Base-by-base conservation (phyloP, 805 yeast genomes). In the Ogataea nitratoaversa region DNA sequence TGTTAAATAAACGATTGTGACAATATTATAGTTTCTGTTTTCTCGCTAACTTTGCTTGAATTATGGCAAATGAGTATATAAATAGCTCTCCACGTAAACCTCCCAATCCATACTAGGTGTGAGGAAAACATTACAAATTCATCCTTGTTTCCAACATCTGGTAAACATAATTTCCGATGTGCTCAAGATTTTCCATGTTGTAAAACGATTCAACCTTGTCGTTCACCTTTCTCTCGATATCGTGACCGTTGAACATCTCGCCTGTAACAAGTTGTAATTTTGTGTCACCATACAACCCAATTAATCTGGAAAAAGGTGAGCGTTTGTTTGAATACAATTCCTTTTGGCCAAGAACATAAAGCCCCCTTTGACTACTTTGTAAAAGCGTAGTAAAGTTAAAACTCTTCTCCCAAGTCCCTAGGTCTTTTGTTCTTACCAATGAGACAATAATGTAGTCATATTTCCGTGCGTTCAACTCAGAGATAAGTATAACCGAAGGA, bases 361-460 rank as follows among this genome's bases (percentile, higher is more conserved):
- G 22, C 6, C 50, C 49, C 8, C 32, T 35, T 13, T 32, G 32
- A 14, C 36, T 35, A 40, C 55, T 17, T 55, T 55, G 46, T 8
- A 32, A n/a, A 7, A 47, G 25, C n/a, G 19, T 30, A 4, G 19
- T 22, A 17, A 36, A 20, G 7, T 17, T 19, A 5, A 9, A 24
- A 52, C 18, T 19, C 45, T 45, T 37, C 48, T 34, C 23, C 51
- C 43, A 59, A 36, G 29, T 37, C 25, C 31, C 67, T 56, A 37
- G 47, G 18, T 23, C 39, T 19, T 33, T 44, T 19, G 72, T 65
- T 14, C 63, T 56, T 17, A 63, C 70, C 29, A 65, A 44, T 8
- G 72, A 66, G 9, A 63, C 44, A 30, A 71, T 55, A 16, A 62
- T 54, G 42, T 57, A 59, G 18, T 60, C 61, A 28, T 47, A 57